Evolutionary conservation across 352 stramenopile species (phyloP), one percentile per base, ranked within the genome.

Genomic region (Pythium sukuiense): DNA sequence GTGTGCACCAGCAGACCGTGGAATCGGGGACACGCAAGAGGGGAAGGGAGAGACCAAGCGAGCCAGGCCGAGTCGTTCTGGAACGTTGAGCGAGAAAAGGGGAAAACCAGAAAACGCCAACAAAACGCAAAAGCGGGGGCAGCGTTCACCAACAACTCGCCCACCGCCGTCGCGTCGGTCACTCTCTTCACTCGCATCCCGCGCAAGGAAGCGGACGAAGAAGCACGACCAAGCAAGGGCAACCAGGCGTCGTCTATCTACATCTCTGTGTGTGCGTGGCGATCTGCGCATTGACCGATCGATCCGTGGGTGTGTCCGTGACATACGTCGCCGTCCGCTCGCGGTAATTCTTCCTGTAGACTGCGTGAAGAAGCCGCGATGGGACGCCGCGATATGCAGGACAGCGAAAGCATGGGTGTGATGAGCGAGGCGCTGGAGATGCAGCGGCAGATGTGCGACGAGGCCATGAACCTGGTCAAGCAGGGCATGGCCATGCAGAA

Each of bases 401-500:
- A 62, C 16, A 73, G 67, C 57, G 67, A 73, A 43, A 69, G 60
- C 37, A 63, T 67, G 50, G 59, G 63, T 55, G 24, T 63, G 6
- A 75, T 75, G 69, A 72, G 55, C 48, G 69, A 75, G 49, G 69
- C 69, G 63, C 66, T 79, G n/a, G 69, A 76, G 63, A 71, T 67
- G 65, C 72, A 79, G 57, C 71, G 71, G 37, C 69, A 73, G 59
- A 69, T 79, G 69, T 76, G 72, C 39, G 72, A 79, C 43, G 66
- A 79, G 29, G 72, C 49, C 61, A 79, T 79, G 72, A 63, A 68
- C 52, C 63, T 79, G 26, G 69, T 79, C 24, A 79, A 79, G 61
- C 61, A 70, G 52, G 72, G 69, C 50, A 67, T 74, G 61, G 70
- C 63, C 41, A 62, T 74, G n/a, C 71, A 77, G 59, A 71, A 73